Conservation (phyloP, 1,284 basidiomycete species). For the Malassezia arunalokei region DNA sequence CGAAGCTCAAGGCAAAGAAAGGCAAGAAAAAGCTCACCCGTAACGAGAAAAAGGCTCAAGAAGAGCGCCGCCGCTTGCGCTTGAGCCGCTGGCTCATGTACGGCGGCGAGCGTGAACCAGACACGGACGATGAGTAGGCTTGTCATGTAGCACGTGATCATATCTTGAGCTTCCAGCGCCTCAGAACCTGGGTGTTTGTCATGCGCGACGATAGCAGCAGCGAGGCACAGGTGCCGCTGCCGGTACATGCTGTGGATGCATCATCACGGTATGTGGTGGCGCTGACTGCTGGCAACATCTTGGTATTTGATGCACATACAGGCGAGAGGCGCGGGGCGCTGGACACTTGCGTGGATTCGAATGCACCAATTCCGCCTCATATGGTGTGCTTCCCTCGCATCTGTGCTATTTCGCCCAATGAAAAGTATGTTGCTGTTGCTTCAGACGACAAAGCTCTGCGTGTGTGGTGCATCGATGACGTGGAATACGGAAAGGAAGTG, state of each 20-base stretch:
- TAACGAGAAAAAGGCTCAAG: slow-evolving; percentile 45
- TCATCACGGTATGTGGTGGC: slow-evolving; percentile 2
- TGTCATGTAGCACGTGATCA: neutral
- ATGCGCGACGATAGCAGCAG: neutral
- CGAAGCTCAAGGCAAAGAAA: slow-evolving; percentile 44
- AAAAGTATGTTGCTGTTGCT: slow-evolving; percentile 27
- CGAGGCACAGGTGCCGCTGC: slow-evolving; percentile 3
- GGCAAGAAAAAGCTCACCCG: slow-evolving; percentile 46
- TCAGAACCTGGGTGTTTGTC: no score
- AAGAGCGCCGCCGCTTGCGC: slow-evolving; percentile 38
- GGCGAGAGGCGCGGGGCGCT: neutral
- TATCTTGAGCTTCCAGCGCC: no score
- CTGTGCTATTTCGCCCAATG: slow-evolving; percentile 27
- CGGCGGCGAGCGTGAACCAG: slow-evolving; percentile 40
- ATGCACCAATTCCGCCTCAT: neutral
- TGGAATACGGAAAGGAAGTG: slow-evolving; percentile 21
- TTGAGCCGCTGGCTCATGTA: slow-evolving; percentile 38
- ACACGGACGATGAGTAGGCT: slow-evolving; percentile 38
- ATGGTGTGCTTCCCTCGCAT: slow-evolving; percentile 22
- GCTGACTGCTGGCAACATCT: slow-evolving; percentile 8
- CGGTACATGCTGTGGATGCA: slow-evolving; percentile 13
- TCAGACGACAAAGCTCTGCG: slow-evolving; percentile 40
- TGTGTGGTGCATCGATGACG: slow-evolving; percentile 21
- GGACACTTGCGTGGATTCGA: slow-evolving; percentile 9
- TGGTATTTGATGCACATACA: neutral